These are phyloP conservation scores for Nicotiana otophora DNA, from an alignment of 257 asterid species.

Conservation along the genomic window DNA sequence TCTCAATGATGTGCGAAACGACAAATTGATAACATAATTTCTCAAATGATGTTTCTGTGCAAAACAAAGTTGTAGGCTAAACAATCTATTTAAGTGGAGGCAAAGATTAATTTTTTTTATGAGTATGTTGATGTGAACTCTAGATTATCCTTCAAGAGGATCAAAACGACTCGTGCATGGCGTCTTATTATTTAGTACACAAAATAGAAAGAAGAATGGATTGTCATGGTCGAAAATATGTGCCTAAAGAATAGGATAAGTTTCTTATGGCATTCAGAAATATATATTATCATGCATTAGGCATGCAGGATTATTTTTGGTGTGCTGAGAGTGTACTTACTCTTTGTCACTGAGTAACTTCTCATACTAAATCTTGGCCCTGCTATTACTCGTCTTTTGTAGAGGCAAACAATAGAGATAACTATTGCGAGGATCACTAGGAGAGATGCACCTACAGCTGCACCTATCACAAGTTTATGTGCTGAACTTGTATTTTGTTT, in stretches of 20 bases:
- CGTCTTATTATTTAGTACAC: too few relatives aligned
- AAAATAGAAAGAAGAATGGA: too few relatives aligned
- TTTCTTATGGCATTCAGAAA: too few relatives aligned
- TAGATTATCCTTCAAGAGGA: neutral
- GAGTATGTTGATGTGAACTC: neutral
- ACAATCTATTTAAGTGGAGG: neutral
- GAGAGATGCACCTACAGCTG: conserved; percentile 43
- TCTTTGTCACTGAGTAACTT: conserved; percentile 56
- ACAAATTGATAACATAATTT: neutral
- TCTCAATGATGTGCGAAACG: neutral
- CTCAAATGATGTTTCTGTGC: neutral
- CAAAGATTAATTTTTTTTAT: neutral
- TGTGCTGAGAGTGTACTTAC: conserved; percentile 30
- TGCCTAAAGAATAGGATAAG: too few relatives aligned
- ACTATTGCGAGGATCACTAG: conserved; percentile 29
- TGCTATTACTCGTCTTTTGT: conserved; percentile 30
- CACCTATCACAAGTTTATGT: conserved; percentile 36
- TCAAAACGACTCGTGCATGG: neutral
- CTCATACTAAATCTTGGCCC: conserved; percentile 25
- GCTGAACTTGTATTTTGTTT: conserved; percentile 29
- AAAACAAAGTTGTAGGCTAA: neutral
- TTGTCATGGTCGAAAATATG: too few relatives aligned
- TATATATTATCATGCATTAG: neutral
- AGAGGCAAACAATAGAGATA: conserved; percentile 28
- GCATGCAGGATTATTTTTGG: neutral